Evolutionary conservation across 83 land plant genomes (phyloP), one percentile per base, ranked within the genome.

Genomic region (Isoetes engelmannii): DNA sequence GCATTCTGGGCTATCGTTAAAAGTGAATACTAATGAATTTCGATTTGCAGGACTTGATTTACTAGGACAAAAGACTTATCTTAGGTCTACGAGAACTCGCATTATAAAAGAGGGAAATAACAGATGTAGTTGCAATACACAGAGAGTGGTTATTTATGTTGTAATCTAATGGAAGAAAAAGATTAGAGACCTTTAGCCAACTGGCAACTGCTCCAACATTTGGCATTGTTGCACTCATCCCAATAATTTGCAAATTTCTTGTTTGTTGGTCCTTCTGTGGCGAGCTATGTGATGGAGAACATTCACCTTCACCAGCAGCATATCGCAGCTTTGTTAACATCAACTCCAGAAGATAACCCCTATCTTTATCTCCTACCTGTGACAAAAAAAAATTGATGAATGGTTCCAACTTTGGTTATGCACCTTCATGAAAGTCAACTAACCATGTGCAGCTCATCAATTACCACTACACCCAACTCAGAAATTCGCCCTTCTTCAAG

Each of bases 151-250:
- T 17, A 1, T 15, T 0, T 0, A 61, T 15, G 37, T 61, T 49
- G 63, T 79, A 49, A 53, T 53, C 0, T 53, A 53, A 53, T 13
- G 10, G 3, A 44, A 28, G 17, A 64, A 37, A 8, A 44, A 3
- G 4, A 64, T 64, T 10, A 19, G 5, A 44, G 13, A 92, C 98
- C 80, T 87, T 89, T 50, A 94, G 87, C 99, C 99, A 94, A 20
- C 80, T 81, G 68, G 99, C 89, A 71, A 94, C 90, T 19, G 88
- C 97, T 56, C 74, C 82, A 10, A 92, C 96, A 76, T 94, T 94
- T 49, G 99, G 93, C 97, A 94, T 88, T 28, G 99, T 94, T 19
- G 99, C 99, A 85, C 99, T 94, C 99, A 94, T 94, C 60, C 99
- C 99, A 63, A 94, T 86, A 48, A 94, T 90, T 69, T 94, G 99